A percentile compares a stretch with the other conserved stretches of the same genome.
phyloP scores from a whole-genome alignment of 208 protist species.

The Phytomonas serpens region DNA sequence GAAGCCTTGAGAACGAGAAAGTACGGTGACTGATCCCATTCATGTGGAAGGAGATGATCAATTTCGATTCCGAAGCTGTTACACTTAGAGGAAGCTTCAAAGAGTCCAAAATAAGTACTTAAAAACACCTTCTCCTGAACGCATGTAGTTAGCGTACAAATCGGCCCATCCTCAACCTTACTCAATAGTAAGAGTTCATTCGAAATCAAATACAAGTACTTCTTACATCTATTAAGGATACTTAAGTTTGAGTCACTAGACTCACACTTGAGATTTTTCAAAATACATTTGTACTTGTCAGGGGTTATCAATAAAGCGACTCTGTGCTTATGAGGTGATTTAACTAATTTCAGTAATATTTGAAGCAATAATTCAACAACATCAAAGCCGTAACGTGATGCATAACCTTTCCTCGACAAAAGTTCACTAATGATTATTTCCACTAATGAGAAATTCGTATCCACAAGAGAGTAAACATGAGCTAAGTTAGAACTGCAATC shows the following conservation, averaged over 20 bases:
- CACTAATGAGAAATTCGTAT: not conserved
- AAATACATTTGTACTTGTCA: not conserved
- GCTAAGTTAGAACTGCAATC: not conserved
- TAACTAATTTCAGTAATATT: conserved; percentile 1
- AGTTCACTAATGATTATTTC: not conserved
- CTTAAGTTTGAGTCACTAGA: not conserved
- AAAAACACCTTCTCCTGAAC: not conserved
- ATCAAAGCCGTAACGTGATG: not conserved
- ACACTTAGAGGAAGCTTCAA: not conserved
- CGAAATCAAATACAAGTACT: not conserved
- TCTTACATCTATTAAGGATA: not conserved
- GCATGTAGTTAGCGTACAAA: not conserved
- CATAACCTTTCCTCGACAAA: not conserved
- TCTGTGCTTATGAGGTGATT: not conserved
- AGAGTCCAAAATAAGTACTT: not conserved
- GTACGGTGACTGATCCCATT: not conserved
- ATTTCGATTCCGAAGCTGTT: not conserved
- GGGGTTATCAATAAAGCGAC: not conserved
- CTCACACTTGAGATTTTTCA: not conserved
- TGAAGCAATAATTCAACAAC: not conserved
- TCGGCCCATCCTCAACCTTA: not conserved
- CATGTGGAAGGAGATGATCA: not conserved
- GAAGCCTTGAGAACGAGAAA: not conserved
- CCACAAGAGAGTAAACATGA: not conserved
- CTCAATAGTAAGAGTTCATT: not conserved